Evolutionary conservation across 495 filamentous ascomycete genomes (phyloP), one percentile per base, ranked within the genome.

Genomic region (Saxophila tyrrhenica): DNA sequence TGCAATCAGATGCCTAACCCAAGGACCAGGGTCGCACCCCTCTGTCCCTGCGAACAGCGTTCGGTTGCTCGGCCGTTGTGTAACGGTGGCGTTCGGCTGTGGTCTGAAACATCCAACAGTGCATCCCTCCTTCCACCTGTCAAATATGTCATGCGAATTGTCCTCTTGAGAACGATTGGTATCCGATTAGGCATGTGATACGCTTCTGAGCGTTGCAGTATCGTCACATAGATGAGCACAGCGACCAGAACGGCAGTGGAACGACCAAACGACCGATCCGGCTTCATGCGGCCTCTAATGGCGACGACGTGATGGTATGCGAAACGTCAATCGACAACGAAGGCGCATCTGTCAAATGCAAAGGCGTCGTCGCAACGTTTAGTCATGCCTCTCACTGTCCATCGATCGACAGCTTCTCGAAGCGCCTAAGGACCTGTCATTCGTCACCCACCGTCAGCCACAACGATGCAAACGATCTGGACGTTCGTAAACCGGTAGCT

Each of bases 381-480:
- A 13, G 29, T 35, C 29, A 35, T 13, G 29, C 13, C 5, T 35
- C 29, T 35, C 29, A 35, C n/a, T n/a, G 29, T 13, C 5, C 29
- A 7, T 7, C 29, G 29, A 35, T 35, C 29, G 29, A 13, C 29
- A 7, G 29, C 29, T 35, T 35, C 29, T 35, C 29, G 29, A 35
- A 35, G 29, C 29, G 29, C 29, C 29, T 13, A 35, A 35, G 29
- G 13, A 35, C 29, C 29, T 35, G 29, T 35, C 29, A 35, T 5
- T 35, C 29, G 13, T 7, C 29, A 35, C 7, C 29, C 29, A 35
- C 29, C n/a, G 13, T 35, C 29, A 35, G 29, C 29, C 29, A 35
- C 29, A 35, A 35, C 29, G 49, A 51, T 51, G 49, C 49, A 51
- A 39, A 51, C 29, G 48, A 50, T 41, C 17, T 19, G 49, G 21